Conservation (phyloP, 306 rosid genomes). For the Aeschynomene evenia region DNA sequence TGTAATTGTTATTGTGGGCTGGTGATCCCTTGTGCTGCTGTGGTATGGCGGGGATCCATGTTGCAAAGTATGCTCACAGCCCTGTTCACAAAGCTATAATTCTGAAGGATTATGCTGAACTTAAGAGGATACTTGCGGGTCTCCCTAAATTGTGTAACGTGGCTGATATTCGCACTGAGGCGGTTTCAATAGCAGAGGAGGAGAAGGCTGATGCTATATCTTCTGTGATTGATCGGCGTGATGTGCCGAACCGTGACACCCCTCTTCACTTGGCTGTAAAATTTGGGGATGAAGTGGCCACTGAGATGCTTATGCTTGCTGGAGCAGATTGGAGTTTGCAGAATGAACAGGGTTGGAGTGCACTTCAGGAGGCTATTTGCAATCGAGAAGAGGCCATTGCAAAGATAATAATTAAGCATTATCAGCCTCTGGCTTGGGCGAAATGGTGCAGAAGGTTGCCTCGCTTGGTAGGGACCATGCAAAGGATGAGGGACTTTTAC, state of each 20-base stretch:
- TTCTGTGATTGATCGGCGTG: slow-evolving; percentile 79
- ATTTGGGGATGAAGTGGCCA: slow-evolving; percentile 69
- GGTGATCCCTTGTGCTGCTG: slow-evolving; percentile 37
- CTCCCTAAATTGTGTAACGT: slow-evolving; percentile 70
- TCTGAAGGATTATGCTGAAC: slow-evolving; percentile 69
- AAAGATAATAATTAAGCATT: slow-evolving; percentile 73
- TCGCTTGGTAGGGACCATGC: slow-evolving; percentile 81
- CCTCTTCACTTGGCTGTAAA: slow-evolving; percentile 96
- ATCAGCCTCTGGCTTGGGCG: slow-evolving; percentile 98
- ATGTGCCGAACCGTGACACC: slow-evolving; percentile 86
- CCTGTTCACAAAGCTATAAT: slow-evolving; percentile 87
- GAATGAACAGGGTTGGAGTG: slow-evolving; percentile 98
- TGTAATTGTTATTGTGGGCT: slow-evolving; percentile 42
- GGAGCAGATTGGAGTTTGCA: slow-evolving; percentile 99
- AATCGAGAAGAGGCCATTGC: slow-evolving; percentile 82
- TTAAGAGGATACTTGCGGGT: slow-evolving; percentile 59
- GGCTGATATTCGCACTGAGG: slow-evolving; percentile 65
- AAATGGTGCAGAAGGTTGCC: slow-evolving; percentile 99
- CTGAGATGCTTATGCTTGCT: slow-evolving; percentile 89
- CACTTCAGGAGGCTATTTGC: slow-evolving; percentile 98
- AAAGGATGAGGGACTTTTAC: slow-evolving; percentile 93
- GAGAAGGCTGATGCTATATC: slow-evolving; percentile 85
- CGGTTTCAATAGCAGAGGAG: slow-evolving; percentile 70
- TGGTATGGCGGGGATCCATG: slow-evolving; percentile 85
- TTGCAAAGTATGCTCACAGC: slow-evolving; percentile 70